phyloP scores from a whole-genome alignment of 305 asterid genomes.

The Vinca major region DNA sequence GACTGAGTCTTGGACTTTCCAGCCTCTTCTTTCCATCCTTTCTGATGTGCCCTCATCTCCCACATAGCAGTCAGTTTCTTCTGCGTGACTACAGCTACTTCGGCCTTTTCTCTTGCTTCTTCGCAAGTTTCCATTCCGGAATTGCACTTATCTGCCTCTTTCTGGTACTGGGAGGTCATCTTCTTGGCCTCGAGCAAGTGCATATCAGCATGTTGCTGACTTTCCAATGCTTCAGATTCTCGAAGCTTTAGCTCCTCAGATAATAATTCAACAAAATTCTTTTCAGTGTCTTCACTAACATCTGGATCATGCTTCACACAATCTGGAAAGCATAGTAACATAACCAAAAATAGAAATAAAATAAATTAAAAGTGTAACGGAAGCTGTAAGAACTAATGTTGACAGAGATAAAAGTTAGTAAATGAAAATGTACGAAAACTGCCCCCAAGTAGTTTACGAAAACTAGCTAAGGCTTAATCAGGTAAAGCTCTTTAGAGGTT shows the following conservation, averaged over 20 bases:
- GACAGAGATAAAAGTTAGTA: background rate
- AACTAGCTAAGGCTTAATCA: no score
- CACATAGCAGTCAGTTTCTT: constrained; percentile 62
- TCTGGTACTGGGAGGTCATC: constrained; percentile 85
- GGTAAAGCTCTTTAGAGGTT: no score
- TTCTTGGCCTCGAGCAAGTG: constrained; percentile 88
- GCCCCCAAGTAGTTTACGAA: no score
- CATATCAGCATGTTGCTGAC: constrained; percentile 77
- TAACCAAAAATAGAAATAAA: background rate
- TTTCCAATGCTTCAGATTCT: constrained; percentile 74
- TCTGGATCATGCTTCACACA: constrained; percentile 87
- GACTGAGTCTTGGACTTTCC: constrained; percentile 20
- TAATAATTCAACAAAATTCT: constrained; percentile 71
- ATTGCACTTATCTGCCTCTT: constrained; percentile 97
- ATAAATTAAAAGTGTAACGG: background rate
- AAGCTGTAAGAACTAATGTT: background rate
- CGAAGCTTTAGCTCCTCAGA: constrained; percentile 79
- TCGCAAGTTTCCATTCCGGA: constrained; percentile 98
- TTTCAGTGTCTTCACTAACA: constrained; percentile 72
- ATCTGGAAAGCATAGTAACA: constrained; percentile 33
- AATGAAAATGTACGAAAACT: background rate
- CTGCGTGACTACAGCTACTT: constrained; percentile 56
- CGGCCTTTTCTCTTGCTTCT: constrained; percentile 89
- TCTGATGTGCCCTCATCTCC: constrained; percentile 82
- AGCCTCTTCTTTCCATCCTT: constrained; percentile 76